Evolutionary conservation across 2,329 filamentous ascomycete genomes (phyloP).

Genomic region (Trichophyton simii): DNA sequence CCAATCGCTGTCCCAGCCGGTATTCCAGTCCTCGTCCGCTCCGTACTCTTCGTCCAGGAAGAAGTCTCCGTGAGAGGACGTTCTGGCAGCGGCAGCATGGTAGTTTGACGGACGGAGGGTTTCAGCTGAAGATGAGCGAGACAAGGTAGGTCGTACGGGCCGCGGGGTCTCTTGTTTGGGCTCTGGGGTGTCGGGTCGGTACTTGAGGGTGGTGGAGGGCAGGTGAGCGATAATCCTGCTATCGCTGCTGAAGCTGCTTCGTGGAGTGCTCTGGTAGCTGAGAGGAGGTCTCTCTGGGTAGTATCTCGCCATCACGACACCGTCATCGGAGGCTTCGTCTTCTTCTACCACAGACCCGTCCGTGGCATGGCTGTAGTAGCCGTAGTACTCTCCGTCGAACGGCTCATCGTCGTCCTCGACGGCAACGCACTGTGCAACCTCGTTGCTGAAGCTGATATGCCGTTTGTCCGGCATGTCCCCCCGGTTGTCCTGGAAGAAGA

Average conservation of each 20-base stretch:
- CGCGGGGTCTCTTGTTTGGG: constrained; percentile 5
- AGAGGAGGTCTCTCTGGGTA: constrained; percentile 38
- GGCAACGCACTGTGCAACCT: constrained; percentile 91
- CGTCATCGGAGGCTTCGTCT: constrained; percentile 59
- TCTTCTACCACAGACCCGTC: constrained; percentile 37
- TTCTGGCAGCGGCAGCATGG: not conserved
- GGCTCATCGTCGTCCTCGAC: constrained; percentile 57
- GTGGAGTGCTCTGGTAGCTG: constrained; percentile 40
- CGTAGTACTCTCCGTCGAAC: constrained; percentile 19
- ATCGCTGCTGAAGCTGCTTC: constrained; percentile 46
- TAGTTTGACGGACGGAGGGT: constrained; percentile 7
- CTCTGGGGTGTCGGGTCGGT: constrained; percentile 24
- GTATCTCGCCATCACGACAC: constrained; percentile 62
- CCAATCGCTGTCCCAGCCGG: constrained; percentile 2
- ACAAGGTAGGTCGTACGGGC: constrained; percentile 4
- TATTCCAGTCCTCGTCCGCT: not conserved
- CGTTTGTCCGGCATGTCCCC: constrained; percentile 36
- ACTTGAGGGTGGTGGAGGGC: constrained; percentile 78
- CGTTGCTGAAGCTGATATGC: constrained; percentile 93
- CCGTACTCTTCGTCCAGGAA: constrained; percentile 9
- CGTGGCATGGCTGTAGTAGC: constrained; percentile 23
- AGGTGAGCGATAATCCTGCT: constrained; percentile 81
- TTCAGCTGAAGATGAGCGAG: constrained; percentile 8
- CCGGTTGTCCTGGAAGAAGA: not conserved
- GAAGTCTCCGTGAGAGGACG: constrained; percentile 6